Base-by-base conservation (phyloP, 345 rosid species). In the Nasturtium officinale region DNA sequence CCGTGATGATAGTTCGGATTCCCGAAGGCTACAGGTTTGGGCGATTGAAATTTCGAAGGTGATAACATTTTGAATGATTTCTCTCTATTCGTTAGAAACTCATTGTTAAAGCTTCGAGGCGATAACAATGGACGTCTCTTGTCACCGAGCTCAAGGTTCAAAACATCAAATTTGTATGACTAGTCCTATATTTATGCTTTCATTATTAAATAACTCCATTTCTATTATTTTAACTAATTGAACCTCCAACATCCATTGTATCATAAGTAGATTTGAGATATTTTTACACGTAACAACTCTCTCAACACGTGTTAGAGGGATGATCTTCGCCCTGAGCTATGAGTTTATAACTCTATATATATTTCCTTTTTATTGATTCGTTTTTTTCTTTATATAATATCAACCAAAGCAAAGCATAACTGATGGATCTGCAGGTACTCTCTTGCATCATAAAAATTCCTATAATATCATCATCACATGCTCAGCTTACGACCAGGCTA, bases 11-110 rank as follows among this genome's bases (percentile, higher is more conserved):
- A 8, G 16, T 57, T 57, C 23, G 42, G 72, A 64, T 77, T 63
- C 42, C 4, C 10, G 25, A 40, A 57, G 38, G 47, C 26, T 29
- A 50, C 0, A 13, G 77, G 61, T 29, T 61, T 75, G 18, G 75
- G 63, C 0, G 37, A 35, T 45, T 74, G 83, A 54, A 82, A 52
- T 52, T 57, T 84, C 52, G 59, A 48, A 13, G 62, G 21, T 48
- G 58, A 1, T 5, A 71, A 50, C 94, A 89, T 86, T 28, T 46
- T 55, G 47, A 23, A 54, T 38, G 29, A 18, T 48, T 42, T 45
- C 42, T 9, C 52, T 47, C 71, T 73, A 72, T 21, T 57, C 63
- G 58, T 53, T 59, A 65, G 45, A 28, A 50, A 11, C 54, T 47
- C 74, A 54, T 67, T 28, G 50, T 33, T 35, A 17, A 69, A n/a